Conservation (phyloP, 23 red algal genomes). For the Gracilariopsis chorda region DNA sequence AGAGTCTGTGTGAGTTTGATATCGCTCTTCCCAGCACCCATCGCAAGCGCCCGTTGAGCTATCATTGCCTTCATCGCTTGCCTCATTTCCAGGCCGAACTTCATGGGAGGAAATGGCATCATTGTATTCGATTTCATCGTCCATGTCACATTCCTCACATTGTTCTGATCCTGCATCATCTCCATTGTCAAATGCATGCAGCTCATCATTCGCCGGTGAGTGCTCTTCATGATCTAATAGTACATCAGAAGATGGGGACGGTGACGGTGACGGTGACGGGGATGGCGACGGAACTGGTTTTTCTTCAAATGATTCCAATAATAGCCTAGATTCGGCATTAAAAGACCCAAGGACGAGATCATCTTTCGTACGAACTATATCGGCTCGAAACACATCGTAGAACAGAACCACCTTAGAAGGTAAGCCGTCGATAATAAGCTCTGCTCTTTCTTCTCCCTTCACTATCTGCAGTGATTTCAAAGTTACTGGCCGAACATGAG, state of each 20-base stretch:
- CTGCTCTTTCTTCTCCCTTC: not conserved
- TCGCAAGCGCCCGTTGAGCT: slow-evolving; percentile 19
- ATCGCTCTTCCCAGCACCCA: slow-evolving; percentile 49
- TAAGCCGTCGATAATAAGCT: not conserved
- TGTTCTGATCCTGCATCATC: not conserved
- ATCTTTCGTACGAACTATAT: not conserved
- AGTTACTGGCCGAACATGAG: not conserved
- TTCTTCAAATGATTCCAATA: slow-evolving; percentile 21
- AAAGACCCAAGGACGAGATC: slow-evolving; percentile 1
- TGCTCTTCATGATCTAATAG: not conserved
- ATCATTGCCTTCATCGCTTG: not conserved
- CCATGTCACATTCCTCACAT: not conserved
- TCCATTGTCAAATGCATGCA: not conserved
- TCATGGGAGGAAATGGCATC: too few relatives aligned
- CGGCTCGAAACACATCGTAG: slow-evolving; percentile 15
- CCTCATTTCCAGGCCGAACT: too few relatives aligned
- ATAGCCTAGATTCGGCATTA: slow-evolving; percentile 22
- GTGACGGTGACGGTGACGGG: not conserved
- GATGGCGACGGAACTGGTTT: slow-evolving; percentile 18
- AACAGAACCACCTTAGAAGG: not conserved
- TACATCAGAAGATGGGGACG: not conserved
- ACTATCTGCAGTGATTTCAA: not conserved
- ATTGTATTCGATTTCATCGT: slow-evolving; percentile 8
- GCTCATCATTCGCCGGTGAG: not conserved
- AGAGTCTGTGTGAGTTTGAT: slow-evolving; percentile 57